phyloP scores from a whole-genome alignment of 495 filamentous ascomycete species.

The Aspergillus ostianus region DNA sequence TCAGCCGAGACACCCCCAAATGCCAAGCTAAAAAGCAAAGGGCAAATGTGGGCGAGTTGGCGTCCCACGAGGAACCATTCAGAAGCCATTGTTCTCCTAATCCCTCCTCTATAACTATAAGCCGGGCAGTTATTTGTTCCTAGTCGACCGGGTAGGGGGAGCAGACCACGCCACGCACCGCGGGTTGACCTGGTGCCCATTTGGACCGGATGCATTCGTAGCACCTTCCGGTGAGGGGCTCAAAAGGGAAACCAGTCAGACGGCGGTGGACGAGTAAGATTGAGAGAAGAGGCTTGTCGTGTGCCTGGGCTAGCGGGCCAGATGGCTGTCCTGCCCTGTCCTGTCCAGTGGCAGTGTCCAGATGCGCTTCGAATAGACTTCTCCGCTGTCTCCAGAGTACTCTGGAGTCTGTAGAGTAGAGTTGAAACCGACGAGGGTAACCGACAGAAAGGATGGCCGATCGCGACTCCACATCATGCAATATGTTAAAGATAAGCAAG shows the following conservation, averaged over 20 bases:
- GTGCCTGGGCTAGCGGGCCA: slow-evolving; percentile 16
- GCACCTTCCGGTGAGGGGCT: slow-evolving; percentile 9
- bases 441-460: not conserved
- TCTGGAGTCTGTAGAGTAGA: not conserved
- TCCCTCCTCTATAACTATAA: slow-evolving; percentile 4
- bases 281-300: slow-evolving; percentile 4
- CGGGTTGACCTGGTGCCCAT: slow-evolving; percentile 8
- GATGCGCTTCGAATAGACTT: not conserved
- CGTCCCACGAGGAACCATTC: slow-evolving; percentile 5
- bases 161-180: slow-evolving; percentile 10
- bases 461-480: slow-evolving; percentile 1
- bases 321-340: not conserved
- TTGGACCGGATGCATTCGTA: slow-evolving; percentile 13
- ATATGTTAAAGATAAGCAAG: not conserved
- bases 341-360: no score
- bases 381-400: not conserved
- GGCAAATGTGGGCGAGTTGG: slow-evolving; percentile 10
- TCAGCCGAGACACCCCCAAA: not conserved
- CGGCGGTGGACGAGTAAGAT: not conserved
- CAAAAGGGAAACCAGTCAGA: slow-evolving; percentile 5
- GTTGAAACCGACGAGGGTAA: not conserved
- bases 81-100: not conserved
- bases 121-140: not conserved
- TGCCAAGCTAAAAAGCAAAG: slow-evolving; percentile 5
- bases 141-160: not conserved